phyloP scores from a whole-genome alignment of 306 rosid species.

The Cucurbita ficifolia region DNA sequence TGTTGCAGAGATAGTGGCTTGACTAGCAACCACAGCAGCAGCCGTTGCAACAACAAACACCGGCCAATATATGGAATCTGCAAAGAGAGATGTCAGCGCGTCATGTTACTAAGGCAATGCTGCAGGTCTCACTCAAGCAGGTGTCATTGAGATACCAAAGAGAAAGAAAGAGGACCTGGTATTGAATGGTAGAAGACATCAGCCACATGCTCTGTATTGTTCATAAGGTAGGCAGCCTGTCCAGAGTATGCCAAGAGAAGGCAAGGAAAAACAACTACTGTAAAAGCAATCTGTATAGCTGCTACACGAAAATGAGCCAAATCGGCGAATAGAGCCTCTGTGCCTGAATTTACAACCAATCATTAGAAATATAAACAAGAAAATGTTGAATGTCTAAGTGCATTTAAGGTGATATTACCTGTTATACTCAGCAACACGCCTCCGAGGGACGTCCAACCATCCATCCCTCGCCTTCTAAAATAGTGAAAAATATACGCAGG shows the following conservation, averaged over 20 bases:
- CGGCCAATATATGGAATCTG: conserved; percentile 77
- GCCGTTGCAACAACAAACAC: conserved; percentile 77
- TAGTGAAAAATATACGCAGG: conserved; percentile 71
- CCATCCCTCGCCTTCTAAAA: conserved; percentile 54
- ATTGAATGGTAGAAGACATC: conserved; percentile 74
- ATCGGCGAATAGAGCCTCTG: conserved; percentile 96
- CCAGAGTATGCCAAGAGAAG: conserved; percentile 93
- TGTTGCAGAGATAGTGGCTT: conserved; percentile 86
- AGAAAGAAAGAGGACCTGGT: conserved; percentile 51
- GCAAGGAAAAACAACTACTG: conserved; percentile 85
- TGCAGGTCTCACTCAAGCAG: neutral
- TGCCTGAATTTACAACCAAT: conserved; percentile 43
- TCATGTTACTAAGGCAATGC: neutral
- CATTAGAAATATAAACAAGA: neutral
- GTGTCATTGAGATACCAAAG: neutral
- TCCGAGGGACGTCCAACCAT: conserved; percentile 88
- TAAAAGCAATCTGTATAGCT: conserved; percentile 88
- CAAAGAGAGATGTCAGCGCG: neutral
- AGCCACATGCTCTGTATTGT: conserved; percentile 28
- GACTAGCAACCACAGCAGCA: conserved; percentile 93
- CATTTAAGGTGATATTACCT: conserved; percentile 24
- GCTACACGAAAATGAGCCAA: conserved; percentile 92
- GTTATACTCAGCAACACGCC: conserved; percentile 95
- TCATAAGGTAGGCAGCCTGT: conserved; percentile 87
- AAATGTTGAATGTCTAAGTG: neutral